phyloP scores from a whole-genome alignment of 192 early-diverging fungal species.

The Coemansia sp. region DNA sequence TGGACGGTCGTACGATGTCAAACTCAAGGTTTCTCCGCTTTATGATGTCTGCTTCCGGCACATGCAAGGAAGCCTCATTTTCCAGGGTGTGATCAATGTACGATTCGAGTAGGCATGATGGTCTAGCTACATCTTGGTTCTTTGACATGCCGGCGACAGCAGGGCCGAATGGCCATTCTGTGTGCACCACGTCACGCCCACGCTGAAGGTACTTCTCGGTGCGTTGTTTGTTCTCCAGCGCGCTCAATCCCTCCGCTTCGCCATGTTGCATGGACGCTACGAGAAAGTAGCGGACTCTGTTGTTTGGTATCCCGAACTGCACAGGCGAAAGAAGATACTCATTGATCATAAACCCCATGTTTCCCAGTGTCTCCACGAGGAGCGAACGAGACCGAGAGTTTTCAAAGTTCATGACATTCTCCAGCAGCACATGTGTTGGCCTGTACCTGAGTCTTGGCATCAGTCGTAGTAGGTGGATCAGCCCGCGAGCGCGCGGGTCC shows the following conservation, averaged over 20 bases:
- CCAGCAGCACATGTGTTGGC: conserved; percentile 33
- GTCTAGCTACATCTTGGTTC: neutral
- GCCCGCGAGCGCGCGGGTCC: conserved; percentile 40
- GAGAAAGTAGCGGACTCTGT: conserved; percentile 41
- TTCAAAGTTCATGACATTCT: conserved; percentile 58
- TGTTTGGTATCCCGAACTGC: conserved; percentile 50
- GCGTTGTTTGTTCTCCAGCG: neutral
- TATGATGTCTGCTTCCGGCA: conserved; percentile 30
- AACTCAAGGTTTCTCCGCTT: conserved; percentile 38
- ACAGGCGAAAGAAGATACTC: conserved; percentile 49
- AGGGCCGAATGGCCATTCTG: conserved; percentile 38
- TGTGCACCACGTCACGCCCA: conserved; percentile 19
- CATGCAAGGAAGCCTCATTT: conserved; percentile 8
- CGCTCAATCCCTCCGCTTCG: neutral
- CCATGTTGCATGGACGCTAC: conserved; percentile 11
- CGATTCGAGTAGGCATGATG: neutral
- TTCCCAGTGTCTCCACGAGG: conserved; percentile 29
- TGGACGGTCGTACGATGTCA: conserved; percentile 37
- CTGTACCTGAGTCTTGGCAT: conserved; percentile 23
- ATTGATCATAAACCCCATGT: conserved; percentile 29
- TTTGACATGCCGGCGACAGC: conserved; percentile 1
- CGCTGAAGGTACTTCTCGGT: conserved; percentile 27
- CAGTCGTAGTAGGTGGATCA: conserved; percentile 40
- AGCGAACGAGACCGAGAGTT: conserved; percentile 36
- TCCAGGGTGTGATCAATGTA: conserved; percentile 28